Percentiles rank a stretch among this genome's conserved stretches.
phyloP scores from a whole-genome alignment of 2,329 filamentous ascomycete species.

The Cercospora citrullina region DNA sequence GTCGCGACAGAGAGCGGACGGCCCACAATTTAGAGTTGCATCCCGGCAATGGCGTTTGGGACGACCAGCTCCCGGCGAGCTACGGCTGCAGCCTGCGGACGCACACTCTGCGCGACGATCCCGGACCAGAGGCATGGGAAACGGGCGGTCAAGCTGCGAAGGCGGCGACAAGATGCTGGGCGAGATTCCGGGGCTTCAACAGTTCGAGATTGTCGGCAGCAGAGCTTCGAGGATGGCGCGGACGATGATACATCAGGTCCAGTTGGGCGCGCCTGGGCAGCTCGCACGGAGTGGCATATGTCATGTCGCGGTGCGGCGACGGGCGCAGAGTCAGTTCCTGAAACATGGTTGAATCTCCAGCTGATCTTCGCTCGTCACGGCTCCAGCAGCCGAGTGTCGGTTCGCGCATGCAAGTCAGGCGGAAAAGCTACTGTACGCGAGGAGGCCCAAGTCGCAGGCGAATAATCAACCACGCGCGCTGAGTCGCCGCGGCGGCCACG shows the following conservation, averaged over 20 bases:
- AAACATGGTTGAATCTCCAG: constrained; percentile 22
- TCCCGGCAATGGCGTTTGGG: constrained; percentile 9
- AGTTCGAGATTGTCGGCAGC: not conserved
- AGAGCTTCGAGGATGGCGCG: not conserved
- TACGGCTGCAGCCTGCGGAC: constrained; percentile 10
- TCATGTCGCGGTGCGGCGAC: constrained; percentile 15
- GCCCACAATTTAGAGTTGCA: constrained; percentile 10
- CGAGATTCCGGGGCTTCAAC: not conserved
- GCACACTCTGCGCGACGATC: not conserved
- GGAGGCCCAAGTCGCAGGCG: not conserved
- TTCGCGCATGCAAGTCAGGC: constrained; percentile 19
- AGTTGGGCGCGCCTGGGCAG: not conserved
- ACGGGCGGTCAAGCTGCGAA: constrained; percentile 8
- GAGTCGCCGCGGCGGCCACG: constrained; percentile 5
- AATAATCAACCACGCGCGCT: constrained; percentile 10
- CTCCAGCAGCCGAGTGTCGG: constrained; percentile 14
- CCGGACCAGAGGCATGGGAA: constrained; percentile 5
- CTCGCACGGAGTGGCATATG: constrained; percentile 6
- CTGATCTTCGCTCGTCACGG: constrained; percentile 16
- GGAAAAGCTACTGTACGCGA: constrained; percentile 12
- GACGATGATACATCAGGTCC: not conserved
- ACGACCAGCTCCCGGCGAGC: constrained; percentile 7
- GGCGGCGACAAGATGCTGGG: not conserved
- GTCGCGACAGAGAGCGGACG: not conserved
- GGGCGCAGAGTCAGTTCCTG: constrained; percentile 15